phyloP scores from a whole-genome alignment of 106 monocot genomes.

The Dioscorea dumetorum region DNA sequence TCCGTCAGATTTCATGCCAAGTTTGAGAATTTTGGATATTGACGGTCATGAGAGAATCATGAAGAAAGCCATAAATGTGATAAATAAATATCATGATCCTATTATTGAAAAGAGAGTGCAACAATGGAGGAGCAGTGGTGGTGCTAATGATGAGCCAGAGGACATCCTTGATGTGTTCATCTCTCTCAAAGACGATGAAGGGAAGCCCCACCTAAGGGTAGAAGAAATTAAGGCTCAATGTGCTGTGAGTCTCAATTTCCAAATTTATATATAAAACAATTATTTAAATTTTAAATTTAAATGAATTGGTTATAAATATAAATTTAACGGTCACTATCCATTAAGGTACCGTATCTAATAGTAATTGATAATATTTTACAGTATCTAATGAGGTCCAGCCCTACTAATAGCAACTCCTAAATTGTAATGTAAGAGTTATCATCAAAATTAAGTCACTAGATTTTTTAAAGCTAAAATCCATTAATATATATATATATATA shows the following conservation, averaged over 20 bases:
- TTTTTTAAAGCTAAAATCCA: too few relatives aligned
- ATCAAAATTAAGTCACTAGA: too few relatives aligned
- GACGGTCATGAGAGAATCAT: slow-evolving; percentile 22
- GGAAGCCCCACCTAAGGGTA: not conserved
- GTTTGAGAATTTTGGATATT: slow-evolving; percentile 15
- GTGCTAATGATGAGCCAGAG: not conserved
- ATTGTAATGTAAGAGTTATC: too few relatives aligned
- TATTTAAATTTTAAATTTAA: too few relatives aligned
- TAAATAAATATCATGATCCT: slow-evolving; percentile 14
- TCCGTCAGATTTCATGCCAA: slow-evolving; percentile 20
- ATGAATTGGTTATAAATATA: too few relatives aligned
- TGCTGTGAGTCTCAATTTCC: slow-evolving; percentile 1
- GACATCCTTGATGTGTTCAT: slow-evolving; percentile 25
- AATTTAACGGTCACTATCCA: too few relatives aligned
- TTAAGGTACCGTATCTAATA: too few relatives aligned
- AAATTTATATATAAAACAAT: too few relatives aligned
- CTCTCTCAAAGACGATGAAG: slow-evolving; percentile 16
- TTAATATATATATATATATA: too few relatives aligned
- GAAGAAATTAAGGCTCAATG: slow-evolving; percentile 33
- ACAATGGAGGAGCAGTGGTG: not conserved
- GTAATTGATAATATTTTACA: too few relatives aligned
- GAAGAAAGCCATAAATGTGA: not conserved
- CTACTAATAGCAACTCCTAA: too few relatives aligned
- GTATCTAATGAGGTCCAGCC: too few relatives aligned
- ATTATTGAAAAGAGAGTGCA: slow-evolving; percentile 25